Evolutionary conservation across 2,329 filamentous ascomycete species (phyloP).

Genomic region (Colletotrichum noveboracense): DNA sequence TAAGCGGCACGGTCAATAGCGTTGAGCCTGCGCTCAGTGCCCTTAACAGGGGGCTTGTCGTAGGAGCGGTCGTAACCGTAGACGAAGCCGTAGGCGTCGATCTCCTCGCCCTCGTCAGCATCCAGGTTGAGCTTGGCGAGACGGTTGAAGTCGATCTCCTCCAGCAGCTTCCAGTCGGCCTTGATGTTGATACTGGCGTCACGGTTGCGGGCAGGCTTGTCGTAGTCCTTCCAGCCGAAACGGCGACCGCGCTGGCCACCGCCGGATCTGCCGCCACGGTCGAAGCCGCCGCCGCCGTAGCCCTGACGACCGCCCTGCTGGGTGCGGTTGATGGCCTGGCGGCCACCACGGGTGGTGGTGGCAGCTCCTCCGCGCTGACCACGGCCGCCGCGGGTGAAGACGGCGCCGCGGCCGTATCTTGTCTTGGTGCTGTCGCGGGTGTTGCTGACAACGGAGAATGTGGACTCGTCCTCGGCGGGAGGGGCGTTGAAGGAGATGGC

Average conservation of each 20-base stretch:
- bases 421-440: conserved; percentile 84
- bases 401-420: conserved; percentile 86
- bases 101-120: conserved; percentile 90
- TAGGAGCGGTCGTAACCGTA: conserved; percentile 97
- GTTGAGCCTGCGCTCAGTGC: conserved; percentile 83
- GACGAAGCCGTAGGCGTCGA: conserved; percentile 95
- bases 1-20: conserved; percentile 94
- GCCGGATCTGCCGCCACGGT: conserved; percentile 73
- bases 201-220: conserved; percentile 95
- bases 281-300: conserved; percentile 65
- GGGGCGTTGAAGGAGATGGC: conserved; percentile 89
- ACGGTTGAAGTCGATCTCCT: conserved; percentile 98
- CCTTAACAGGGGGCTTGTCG: conserved; percentile 93
- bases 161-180: conserved; percentile 91
- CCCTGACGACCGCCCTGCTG: conserved; percentile 65
- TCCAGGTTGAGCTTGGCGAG: conserved; percentile 96
- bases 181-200: conserved; percentile 97
- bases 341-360: conserved; percentile 57
- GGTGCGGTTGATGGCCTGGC: conserved; percentile 73
- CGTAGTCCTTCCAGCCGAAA: conserved; percentile 98
- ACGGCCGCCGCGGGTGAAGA: conserved; percentile 86
- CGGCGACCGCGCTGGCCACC: conserved; percentile 78
- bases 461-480: conserved; percentile 91
- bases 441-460: conserved; percentile 98
- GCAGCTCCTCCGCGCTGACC: conserved; percentile 71